Percentiles rank a stretch among this genome's conserved stretches.
Evolutionary conservation across 805 yeast species (phyloP).

Genomic region (Lipomyces yamanashiensis): DNA sequence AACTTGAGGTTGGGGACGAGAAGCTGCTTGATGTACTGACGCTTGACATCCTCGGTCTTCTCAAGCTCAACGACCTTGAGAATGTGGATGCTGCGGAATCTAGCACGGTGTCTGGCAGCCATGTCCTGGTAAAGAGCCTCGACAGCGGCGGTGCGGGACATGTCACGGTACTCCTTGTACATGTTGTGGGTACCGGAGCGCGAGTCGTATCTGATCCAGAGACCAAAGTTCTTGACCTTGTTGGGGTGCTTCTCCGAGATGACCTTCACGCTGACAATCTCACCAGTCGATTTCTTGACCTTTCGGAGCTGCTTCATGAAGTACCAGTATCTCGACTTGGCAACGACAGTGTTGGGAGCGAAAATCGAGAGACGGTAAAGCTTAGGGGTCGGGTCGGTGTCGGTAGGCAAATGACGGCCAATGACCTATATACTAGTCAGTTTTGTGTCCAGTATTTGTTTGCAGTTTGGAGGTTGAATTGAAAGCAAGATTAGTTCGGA

Average conservation of each 20-base stretch:
- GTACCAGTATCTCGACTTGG: constrained; percentile 99
- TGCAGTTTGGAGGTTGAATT: background rate
- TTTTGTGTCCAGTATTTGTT: background rate
- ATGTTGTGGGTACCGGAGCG: constrained; percentile 99
- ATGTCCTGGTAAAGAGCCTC: constrained; percentile 98
- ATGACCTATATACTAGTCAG: constrained; percentile 69
- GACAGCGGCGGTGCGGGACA: constrained; percentile 98
- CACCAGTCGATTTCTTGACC: constrained; percentile 99
- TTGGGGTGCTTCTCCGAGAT: constrained; percentile 96
- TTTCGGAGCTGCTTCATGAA: constrained; percentile 99
- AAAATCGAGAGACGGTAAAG: constrained; percentile 99
- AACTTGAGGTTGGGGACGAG: constrained; percentile 92
- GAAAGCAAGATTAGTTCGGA: background rate
- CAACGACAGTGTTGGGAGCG: constrained; percentile 98
- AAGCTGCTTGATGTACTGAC: constrained; percentile 98
- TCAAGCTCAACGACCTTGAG: constrained; percentile 99
- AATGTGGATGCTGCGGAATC: constrained; percentile 98
- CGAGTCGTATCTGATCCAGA: constrained; percentile 99
- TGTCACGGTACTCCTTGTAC: constrained; percentile 99
- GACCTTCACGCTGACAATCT: constrained; percentile 87
- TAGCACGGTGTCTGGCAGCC: constrained; percentile 99
- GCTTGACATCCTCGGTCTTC: constrained; percentile 97
- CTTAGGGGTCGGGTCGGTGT: constrained; percentile 98
- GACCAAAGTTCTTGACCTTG: constrained; percentile 99
- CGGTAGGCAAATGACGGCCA: constrained; percentile 99